Percentiles rank a stretch among this genome's conserved stretches.
phyloP scores from a whole-genome alignment of 2,329 filamentous ascomycete species.

The Ustulina deusta region DNA sequence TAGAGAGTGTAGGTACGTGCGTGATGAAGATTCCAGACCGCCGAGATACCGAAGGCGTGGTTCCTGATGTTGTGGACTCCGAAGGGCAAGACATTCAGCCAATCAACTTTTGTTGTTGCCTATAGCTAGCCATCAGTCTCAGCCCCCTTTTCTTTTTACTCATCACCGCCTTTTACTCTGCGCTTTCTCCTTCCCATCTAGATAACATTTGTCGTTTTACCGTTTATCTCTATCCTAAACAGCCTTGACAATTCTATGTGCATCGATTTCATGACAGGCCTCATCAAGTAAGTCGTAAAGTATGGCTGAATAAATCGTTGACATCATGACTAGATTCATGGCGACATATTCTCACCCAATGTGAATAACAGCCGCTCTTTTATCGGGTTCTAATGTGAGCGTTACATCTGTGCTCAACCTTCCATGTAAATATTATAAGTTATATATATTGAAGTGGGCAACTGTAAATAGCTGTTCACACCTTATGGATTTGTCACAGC shows the following conservation, averaged over 20 bases:
- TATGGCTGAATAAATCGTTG: neutral
- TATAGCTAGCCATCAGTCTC: neutral
- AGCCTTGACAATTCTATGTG: neutral
- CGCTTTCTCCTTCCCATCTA: neutral
- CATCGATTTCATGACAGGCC: neutral
- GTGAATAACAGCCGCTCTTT: neutral
- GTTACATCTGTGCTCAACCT: neutral
- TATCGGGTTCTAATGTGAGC: neutral
- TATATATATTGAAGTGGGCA: too few species aligned
- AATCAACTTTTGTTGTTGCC: slow-evolving; percentile 2
- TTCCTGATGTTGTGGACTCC: neutral
- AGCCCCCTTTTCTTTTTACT: neutral
- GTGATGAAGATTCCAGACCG: slow-evolving; percentile 18
- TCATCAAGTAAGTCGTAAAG: neutral
- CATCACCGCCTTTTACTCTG: slow-evolving; percentile 18
- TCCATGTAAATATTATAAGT: neutral
- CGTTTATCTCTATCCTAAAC: neutral
- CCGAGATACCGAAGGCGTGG: slow-evolving; percentile 21
- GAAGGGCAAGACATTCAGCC: slow-evolving; percentile 14
- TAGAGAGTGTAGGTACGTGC: neutral
- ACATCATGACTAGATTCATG: neutral
- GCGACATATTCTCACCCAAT: neutral
- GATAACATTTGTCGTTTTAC: too few species aligned
- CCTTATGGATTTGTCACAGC: too few species aligned
- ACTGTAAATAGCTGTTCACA: too few species aligned